These are phyloP conservation scores for Marchantia paleacea DNA, from an alignment of 225 moss, liverwort and hornwort genomes.

Conservation along the genomic window DNA sequence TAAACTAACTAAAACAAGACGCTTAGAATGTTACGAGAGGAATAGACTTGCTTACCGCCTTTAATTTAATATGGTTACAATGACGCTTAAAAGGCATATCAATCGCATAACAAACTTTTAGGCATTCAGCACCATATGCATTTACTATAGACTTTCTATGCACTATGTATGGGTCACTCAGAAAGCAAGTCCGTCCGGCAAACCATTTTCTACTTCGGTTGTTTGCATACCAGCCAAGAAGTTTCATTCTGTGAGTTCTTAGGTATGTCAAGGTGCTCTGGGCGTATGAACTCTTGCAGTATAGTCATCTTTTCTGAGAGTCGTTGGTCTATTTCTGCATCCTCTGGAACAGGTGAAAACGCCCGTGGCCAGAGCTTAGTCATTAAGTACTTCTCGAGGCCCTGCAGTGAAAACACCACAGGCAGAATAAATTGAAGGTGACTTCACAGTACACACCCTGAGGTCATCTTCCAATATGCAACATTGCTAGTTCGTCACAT, in stretches of 20 bases:
- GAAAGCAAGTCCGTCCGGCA: slow-evolving; percentile 13
- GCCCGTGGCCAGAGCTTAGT: slow-evolving; percentile 84
- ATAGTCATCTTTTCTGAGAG: slow-evolving; percentile 85
- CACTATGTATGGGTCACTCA: not conserved
- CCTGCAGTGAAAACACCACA: slow-evolving; percentile 46
- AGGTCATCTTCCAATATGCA: too few species aligned
- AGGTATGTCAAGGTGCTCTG: slow-evolving; percentile 92
- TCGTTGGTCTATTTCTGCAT: slow-evolving; percentile 67
- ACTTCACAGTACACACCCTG: not conserved
- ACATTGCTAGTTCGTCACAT: too few species aligned
- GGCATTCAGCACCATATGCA: not conserved
- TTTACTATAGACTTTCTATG: not conserved
- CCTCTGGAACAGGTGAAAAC: slow-evolving; percentile 83
- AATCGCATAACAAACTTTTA: not conserved
- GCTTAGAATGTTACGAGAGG: not conserved
- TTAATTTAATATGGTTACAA: not conserved
- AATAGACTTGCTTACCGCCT: not conserved
- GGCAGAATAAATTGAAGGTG: not conserved
- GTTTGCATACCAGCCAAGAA: slow-evolving; percentile 76
- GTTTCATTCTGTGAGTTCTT: slow-evolving; percentile 75
- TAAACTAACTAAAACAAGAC: not conserved
- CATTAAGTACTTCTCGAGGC: slow-evolving; percentile 96
- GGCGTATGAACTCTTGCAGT: slow-evolving; percentile 83
- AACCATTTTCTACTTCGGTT: not conserved
- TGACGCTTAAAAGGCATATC: not conserved